Evolutionary conservation across 768 basidiomycete genomes (phyloP).

Genomic region (Chiua virens): DNA sequence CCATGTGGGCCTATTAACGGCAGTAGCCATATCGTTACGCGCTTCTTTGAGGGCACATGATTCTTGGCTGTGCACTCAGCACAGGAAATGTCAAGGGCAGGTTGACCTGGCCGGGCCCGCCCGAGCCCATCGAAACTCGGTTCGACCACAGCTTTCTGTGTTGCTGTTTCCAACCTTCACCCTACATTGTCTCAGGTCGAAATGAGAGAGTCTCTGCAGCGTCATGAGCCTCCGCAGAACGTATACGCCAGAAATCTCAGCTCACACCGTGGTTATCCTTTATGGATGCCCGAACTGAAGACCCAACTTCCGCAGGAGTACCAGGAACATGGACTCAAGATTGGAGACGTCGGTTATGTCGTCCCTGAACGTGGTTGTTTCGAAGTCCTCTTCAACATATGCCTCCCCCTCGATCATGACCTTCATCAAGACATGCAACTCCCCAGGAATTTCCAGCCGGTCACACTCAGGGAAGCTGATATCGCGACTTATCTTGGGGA

Average conservation of each 20-base stretch:
- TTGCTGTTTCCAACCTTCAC: too few relatives aligned
- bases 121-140: too few relatives aligned
- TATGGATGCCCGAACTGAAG: too few relatives aligned
- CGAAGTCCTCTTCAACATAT: conserved; percentile 2
- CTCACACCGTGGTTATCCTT: background rate
- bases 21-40: too few relatives aligned
- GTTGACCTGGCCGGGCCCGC: too few relatives aligned
- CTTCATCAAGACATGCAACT: background rate
- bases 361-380: background rate
- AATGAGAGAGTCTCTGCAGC: background rate
- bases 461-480: background rate
- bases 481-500: background rate
- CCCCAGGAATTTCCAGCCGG: background rate
- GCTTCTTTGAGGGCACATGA: too few relatives aligned
- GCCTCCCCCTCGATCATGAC: background rate
- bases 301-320: background rate
- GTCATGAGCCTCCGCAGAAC: background rate
- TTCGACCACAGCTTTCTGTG: background rate
- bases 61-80: too few relatives aligned
- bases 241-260: background rate
- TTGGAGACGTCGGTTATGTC: background rate
- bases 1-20: too few relatives aligned
- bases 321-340: background rate
- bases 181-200: too few relatives aligned
- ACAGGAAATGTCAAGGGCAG: too few relatives aligned